Evolutionary conservation across 2,329 filamentous ascomycete species (phyloP).

Genomic region (Onygenales sp.): DNA sequence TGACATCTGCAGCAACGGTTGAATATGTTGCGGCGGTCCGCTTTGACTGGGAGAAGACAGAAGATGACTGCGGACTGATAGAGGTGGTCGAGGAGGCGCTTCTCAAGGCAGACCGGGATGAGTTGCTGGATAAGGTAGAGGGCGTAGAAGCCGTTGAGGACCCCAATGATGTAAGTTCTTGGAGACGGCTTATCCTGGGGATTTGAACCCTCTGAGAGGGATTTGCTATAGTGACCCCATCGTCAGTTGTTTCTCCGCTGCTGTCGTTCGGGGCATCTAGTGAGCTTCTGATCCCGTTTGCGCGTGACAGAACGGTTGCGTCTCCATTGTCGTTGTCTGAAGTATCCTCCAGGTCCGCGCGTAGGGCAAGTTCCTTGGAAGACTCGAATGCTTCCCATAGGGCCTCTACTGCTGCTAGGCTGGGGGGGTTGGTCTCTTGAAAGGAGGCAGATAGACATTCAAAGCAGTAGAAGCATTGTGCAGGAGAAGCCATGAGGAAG

Average conservation of each 20-base stretch:
- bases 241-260: slow-evolving; percentile 7
- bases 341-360: slow-evolving; percentile 19
- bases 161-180: slow-evolving; percentile 24
- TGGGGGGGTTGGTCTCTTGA: slow-evolving; percentile 56
- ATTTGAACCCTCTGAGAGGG: slow-evolving; percentile 19
- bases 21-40: slow-evolving; percentile 2
- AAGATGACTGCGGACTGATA: slow-evolving; percentile 35
- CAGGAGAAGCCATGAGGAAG: slow-evolving; percentile 65
- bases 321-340: slow-evolving; percentile 22
- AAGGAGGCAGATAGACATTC: slow-evolving; percentile 72
- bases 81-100: slow-evolving; percentile 34
- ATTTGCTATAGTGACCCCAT: slow-evolving; percentile 8
- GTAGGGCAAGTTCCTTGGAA: slow-evolving; percentile 16
- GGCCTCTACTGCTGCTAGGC: slow-evolving; percentile 59
- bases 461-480: slow-evolving; percentile 90
- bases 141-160: slow-evolving; percentile 32
- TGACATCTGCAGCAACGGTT: slow-evolving; percentile 2
- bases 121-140: slow-evolving; percentile 39
- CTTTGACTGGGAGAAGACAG: slow-evolving; percentile 15
- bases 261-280: slow-evolving; percentile 14
- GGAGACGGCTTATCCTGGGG: slow-evolving; percentile 25
- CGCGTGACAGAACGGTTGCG: slow-evolving; percentile 6
- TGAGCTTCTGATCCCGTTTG: slow-evolving; percentile 13
- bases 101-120: slow-evolving; percentile 36
- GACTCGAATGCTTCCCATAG: slow-evolving; percentile 52